phyloP scores from a whole-genome alignment of 2,329 filamentous ascomycete genomes.

The Acarospora socialis region DNA sequence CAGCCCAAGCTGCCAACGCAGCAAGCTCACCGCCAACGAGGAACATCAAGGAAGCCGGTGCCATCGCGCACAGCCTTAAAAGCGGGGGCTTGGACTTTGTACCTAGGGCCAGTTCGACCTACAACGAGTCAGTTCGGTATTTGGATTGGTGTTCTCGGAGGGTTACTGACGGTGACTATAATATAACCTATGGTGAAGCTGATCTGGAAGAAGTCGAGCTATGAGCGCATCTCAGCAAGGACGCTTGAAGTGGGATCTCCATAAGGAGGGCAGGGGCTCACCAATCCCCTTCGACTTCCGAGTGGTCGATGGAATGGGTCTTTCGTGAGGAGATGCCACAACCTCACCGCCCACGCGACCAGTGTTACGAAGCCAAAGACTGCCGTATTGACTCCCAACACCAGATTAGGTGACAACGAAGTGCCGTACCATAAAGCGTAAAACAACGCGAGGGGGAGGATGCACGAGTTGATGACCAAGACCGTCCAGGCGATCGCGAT shows the following conservation, averaged over 20 bases:
- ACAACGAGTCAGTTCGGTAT: constrained; percentile 3
- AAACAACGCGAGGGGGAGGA: constrained; percentile 45
- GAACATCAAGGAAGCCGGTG: constrained; percentile 31
- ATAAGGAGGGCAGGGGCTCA: neutral
- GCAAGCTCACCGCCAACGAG: constrained; percentile 30
- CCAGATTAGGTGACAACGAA: constrained; percentile 31
- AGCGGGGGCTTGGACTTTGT: constrained; percentile 5
- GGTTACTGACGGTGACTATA: constrained; percentile 19
- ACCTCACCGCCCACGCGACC: constrained; percentile 5
- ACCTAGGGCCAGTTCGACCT: constrained; percentile 9
- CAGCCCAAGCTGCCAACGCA: constrained; percentile 28
- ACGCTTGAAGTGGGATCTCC: neutral
- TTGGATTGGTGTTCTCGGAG: neutral
- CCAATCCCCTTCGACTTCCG: constrained; percentile 2
- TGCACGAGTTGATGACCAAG: constrained; percentile 44
- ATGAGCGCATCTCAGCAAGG: constrained; percentile 8
- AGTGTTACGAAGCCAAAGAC: constrained; percentile 18
- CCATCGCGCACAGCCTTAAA: constrained; percentile 31
- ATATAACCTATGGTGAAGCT: constrained; percentile 26
- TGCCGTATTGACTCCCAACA: constrained; percentile 23
- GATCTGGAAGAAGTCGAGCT: constrained; percentile 33
- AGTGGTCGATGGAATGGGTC: constrained; percentile 5
- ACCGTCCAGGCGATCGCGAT: constrained; percentile 46
- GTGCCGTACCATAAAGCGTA: constrained; percentile 47
- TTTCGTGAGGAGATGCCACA: constrained; percentile 2